Base-by-base conservation (phyloP, 2,329 filamentous ascomycete genomes). In the Neoascochyta sp. region DNA sequence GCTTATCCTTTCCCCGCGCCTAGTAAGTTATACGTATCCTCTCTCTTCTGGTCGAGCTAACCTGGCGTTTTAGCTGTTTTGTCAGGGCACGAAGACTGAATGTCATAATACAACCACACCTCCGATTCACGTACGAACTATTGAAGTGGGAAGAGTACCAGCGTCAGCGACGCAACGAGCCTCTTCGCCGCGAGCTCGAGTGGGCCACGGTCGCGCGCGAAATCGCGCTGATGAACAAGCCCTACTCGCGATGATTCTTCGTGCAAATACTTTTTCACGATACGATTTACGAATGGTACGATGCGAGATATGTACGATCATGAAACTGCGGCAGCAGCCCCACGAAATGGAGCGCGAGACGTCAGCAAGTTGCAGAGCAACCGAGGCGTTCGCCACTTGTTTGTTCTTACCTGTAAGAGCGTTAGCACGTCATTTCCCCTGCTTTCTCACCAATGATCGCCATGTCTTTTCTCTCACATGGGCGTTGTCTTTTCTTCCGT, bases 81-180 rank as follows among this genome's bases (percentile, higher is more conserved):
- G 92, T 98, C 20, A 81, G 92, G 17, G 92, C 92, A 12, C 78
- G 92, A 30, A 76, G 92, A 39, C 71, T 98, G 26, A 98, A 98
- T 56, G 92, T 98, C 29, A 98, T 98, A 43, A 96, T 98, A 43
- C 92, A 98, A 62, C 92, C 92, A 9, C 90, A 98, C 67, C 73
- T 98, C 33, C 78, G 87, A 36, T 98, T 98, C 65, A 84, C 85
- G 47, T 73, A 96, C 56, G 92, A 98, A 66, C 75, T 98, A 16
- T 73, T 98, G 28, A 93, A 93, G 62, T 96, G 90, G 87, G 92
- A 98, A 64, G 90, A 95, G 62, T 64, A 75, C 17, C 77, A 89
- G 39, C 78, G 76, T 52, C 62, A 73, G 66, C 61, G 74, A 64
- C 57, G 70, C 62, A 63, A 70, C 57, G 51, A 69, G 57, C 57